Conservation (phyloP, 1,139 yeast genomes). For the Magnusiomyces fungicola region DNA sequence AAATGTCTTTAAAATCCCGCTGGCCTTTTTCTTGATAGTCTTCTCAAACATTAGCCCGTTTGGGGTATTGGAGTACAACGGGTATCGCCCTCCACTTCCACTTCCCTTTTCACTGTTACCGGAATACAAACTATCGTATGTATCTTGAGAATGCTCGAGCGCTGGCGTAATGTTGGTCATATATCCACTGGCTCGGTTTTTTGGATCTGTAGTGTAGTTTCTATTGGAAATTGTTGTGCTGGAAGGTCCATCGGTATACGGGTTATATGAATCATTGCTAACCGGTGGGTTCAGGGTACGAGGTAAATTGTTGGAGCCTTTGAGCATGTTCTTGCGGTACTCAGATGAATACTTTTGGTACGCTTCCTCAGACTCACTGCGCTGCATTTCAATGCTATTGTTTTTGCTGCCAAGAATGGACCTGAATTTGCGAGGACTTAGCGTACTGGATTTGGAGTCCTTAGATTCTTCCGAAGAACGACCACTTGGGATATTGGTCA, state of each 20-base stretch:
- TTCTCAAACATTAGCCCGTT: background rate
- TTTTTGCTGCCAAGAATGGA: background rate
- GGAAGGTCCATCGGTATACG: background rate
- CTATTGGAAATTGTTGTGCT: background rate
- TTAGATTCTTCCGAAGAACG: too few relatives aligned
- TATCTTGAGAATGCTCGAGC: background rate
- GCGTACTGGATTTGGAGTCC: background rate
- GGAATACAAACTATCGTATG: background rate
- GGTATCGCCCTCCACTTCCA: too few relatives aligned
- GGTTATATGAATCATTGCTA: background rate
- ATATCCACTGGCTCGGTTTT: background rate
- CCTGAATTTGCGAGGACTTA: background rate
- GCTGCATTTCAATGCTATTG: background rate
- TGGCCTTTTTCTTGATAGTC: background rate
- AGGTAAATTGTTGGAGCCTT: background rate
- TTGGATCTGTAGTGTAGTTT: background rate
- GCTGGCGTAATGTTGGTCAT: constrained; percentile 1
- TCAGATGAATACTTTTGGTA: background rate
- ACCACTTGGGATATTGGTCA: too few relatives aligned
- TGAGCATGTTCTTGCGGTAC: background rate
- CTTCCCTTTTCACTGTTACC: background rate
- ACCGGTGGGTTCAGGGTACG: background rate
- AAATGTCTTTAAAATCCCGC: background rate
- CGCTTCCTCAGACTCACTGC: background rate
- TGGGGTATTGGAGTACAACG: background rate